These are phyloP conservation scores for Geoglossum glabrum DNA, from an alignment of 495 filamentous ascomycete species.

Conservation along the genomic window DNA sequence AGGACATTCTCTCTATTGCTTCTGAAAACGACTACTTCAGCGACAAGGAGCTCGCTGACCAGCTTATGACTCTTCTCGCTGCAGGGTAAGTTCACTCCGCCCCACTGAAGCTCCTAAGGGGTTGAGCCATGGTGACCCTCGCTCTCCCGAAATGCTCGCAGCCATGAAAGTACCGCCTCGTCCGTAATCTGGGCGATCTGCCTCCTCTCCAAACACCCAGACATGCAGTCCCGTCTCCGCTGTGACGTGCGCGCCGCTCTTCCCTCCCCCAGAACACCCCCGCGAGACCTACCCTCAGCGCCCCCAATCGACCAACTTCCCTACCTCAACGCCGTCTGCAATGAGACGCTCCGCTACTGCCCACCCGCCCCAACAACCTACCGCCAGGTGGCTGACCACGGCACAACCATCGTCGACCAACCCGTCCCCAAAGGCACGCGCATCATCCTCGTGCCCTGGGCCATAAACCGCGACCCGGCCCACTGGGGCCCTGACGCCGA, in stretches of 20 bases:
- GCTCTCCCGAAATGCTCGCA: too few relatives aligned
- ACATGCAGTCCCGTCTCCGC: slow-evolving; percentile 35
- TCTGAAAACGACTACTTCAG: slow-evolving; percentile 55
- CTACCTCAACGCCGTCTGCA: slow-evolving; percentile 41
- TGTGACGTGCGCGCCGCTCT: slow-evolving; percentile 46
- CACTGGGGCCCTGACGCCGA: slow-evolving; percentile 21
- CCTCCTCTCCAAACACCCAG: slow-evolving; percentile 34
- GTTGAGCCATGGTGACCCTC: too few relatives aligned
- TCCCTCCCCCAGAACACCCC: slow-evolving; percentile 20
- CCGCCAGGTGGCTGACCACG: slow-evolving; percentile 32
- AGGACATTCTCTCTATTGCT: slow-evolving; percentile 69
- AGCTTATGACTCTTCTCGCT: slow-evolving; percentile 88
- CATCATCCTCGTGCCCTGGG: slow-evolving; percentile 28
- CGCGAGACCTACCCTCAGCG: slow-evolving; percentile 24
- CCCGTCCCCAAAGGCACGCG: slow-evolving; percentile 34
- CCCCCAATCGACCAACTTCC: slow-evolving; percentile 29
- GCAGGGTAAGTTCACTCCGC: slow-evolving; percentile 33
- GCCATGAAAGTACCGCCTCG: slow-evolving; percentile 53
- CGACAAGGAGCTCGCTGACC: slow-evolving; percentile 67
- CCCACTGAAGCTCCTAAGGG: too few relatives aligned
- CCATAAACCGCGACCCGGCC: slow-evolving; percentile 16
- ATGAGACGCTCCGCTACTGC: slow-evolving; percentile 37
- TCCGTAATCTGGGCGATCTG: slow-evolving; percentile 41
- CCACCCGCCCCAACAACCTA: slow-evolving; percentile 40
- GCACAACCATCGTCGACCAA: slow-evolving; percentile 41